phyloP scores from a whole-genome alignment of 139 green algal species.

The Picochlorum sp. region DNA sequence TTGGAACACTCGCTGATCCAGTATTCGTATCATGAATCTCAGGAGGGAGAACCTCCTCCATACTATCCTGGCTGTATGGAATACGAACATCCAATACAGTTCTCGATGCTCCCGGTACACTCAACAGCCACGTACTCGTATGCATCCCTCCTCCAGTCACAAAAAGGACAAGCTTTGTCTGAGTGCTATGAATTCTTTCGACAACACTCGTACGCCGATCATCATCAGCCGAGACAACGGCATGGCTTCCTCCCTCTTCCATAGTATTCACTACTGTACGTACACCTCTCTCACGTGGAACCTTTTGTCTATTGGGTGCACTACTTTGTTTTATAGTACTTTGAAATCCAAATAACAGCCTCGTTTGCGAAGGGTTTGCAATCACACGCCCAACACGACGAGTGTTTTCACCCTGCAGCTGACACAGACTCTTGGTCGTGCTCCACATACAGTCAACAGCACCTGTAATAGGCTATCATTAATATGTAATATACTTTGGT shows the following conservation, averaged over 20 bases:
- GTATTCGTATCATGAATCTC: background rate
- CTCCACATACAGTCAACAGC: too few species aligned
- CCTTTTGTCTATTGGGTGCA: too few species aligned
- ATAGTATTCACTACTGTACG: background rate
- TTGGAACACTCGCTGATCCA: conserved; percentile 15
- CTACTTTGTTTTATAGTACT: too few species aligned
- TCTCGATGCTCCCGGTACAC: conserved; percentile 62
- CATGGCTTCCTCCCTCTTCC: background rate
- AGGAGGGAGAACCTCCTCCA: conserved; percentile 43
- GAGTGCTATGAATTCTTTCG: conserved; percentile 34
- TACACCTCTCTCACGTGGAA: too few species aligned
- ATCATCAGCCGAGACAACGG: too few species aligned
- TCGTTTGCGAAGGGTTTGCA: too few species aligned
- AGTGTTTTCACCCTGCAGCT: too few species aligned
- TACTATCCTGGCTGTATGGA: conserved; percentile 49
- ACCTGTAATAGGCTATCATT: too few species aligned
- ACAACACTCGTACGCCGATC: conserved; percentile 1
- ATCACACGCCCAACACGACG: too few species aligned
- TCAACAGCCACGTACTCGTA: conserved; percentile 57
- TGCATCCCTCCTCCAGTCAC: conserved; percentile 48
- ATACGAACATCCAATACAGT: conserved; percentile 65
- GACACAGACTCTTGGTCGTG: too few species aligned
- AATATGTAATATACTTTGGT: too few species aligned
- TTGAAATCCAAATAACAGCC: too few species aligned
- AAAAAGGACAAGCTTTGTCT: conserved; percentile 36